Evolutionary conservation across 345 rosid species (phyloP).

Genomic region (Hibiscus trionum): DNA sequence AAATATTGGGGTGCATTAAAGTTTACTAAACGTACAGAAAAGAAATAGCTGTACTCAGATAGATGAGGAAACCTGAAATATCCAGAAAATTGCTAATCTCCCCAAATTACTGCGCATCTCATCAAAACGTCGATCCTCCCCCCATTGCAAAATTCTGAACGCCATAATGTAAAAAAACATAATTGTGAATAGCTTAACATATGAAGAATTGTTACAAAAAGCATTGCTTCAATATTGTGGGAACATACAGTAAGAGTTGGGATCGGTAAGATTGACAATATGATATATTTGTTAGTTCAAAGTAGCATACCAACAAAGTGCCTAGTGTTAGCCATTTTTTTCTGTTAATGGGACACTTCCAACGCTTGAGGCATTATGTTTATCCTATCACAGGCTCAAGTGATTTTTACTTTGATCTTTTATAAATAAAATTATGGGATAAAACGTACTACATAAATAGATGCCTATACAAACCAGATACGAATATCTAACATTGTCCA

Average conservation of each 20-base stretch:
- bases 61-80: constrained; percentile 48
- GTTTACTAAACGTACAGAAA: constrained; percentile 4
- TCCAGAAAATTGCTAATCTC: constrained; percentile 72
- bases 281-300: background rate
- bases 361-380: background rate
- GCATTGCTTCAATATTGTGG: background rate
- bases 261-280: background rate
- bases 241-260: background rate
- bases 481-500: background rate
- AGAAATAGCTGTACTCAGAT: background rate
- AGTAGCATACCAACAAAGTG: background rate
- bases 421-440: background rate
- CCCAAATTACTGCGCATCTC: constrained; percentile 73
- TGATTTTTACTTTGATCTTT: background rate
- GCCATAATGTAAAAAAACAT: background rate
- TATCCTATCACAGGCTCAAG: background rate
- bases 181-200: background rate
- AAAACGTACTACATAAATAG: background rate
- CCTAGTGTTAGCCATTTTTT: background rate
- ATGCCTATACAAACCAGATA: background rate
- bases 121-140: constrained; percentile 85
- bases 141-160: constrained; percentile 85
- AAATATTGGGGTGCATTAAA: background rate
- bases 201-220: background rate
- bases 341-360: background rate